Conservation (phyloP, 179 eudicot species). For the Beta lomatogona region DNA sequence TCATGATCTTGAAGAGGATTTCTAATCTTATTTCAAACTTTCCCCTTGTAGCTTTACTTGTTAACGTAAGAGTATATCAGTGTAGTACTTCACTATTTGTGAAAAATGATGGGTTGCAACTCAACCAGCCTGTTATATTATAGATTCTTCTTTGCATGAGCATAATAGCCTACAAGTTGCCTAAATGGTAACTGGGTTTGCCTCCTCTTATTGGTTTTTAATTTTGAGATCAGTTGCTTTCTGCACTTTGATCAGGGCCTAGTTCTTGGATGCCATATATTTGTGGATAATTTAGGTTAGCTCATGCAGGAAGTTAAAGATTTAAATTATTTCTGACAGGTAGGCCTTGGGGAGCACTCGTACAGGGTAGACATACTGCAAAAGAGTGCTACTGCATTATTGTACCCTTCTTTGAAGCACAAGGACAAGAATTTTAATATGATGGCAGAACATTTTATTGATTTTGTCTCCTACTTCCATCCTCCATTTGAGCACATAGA, state of each 20-base stretch:
- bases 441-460: slow-evolving; percentile 16
- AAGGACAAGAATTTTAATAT: background rate
- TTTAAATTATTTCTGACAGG: background rate
- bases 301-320: background rate
- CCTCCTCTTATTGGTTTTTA: slow-evolving; percentile 13
- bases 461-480: slow-evolving; percentile 15
- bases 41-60: background rate
- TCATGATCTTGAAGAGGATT: background rate
- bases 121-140: slow-evolving; percentile 4
- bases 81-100: background rate
- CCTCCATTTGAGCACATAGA: slow-evolving; percentile 10
- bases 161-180: background rate
- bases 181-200: slow-evolving; percentile 3
- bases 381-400: slow-evolving; percentile 10
- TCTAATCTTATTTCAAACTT: background rate
- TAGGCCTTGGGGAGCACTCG: background rate
- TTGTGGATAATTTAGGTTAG: background rate
- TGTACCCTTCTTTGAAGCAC: slow-evolving; percentile 24
- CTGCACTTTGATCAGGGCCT: background rate
- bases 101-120: background rate
- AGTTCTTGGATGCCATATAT: slow-evolving; percentile 11
- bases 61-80: background rate
- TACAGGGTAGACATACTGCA: slow-evolving; percentile 16
- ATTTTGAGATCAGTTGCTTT: background rate
- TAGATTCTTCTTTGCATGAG: background rate